These are phyloP conservation scores for Oxyria digyna DNA, from an alignment of 148 eudicot genomes.

Conservation along the genomic window DNA sequence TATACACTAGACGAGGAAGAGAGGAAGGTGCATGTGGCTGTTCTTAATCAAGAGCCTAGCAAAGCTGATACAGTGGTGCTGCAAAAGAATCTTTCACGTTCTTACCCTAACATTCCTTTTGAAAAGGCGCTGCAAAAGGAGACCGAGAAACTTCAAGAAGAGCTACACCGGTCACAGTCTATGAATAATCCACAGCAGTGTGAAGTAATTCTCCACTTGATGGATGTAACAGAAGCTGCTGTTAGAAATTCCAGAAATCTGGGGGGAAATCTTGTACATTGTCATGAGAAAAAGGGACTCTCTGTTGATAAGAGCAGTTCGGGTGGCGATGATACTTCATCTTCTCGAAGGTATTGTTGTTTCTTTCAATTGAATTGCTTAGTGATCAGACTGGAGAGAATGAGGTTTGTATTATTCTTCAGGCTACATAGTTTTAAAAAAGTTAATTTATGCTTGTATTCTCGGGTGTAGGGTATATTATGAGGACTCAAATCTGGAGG, in stretches of 20 bases:
- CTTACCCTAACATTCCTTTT: slow-evolving; percentile 22
- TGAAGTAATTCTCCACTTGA: slow-evolving; percentile 28
- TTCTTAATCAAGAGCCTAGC: slow-evolving; percentile 18
- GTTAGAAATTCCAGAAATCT: background rate
- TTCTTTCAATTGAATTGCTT: background rate
- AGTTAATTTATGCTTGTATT: background rate
- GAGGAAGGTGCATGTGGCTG: slow-evolving; percentile 18
- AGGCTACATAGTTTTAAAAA: background rate
- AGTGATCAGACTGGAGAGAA: background rate
- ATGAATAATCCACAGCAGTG: slow-evolving; percentile 17
- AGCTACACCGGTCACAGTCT: slow-evolving; percentile 26
- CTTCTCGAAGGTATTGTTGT: slow-evolving; percentile 6
- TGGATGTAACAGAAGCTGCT: slow-evolving; percentile 23
- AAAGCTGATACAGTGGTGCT: slow-evolving; percentile 20
- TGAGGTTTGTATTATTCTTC: background rate
- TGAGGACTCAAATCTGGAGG: slow-evolving; percentile 8
- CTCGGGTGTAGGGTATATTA: background rate
- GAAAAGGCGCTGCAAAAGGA: slow-evolving; percentile 28
- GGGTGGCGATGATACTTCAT: background rate
- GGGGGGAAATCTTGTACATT: background rate
- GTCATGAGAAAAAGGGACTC: slow-evolving; percentile 11
- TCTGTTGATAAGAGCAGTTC: slow-evolving; percentile 10
- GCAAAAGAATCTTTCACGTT: slow-evolving; percentile 26
- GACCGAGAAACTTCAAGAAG: slow-evolving; percentile 24
- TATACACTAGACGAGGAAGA: slow-evolving; percentile 33